Evolutionary conservation across 2,329 filamentous ascomycete species (phyloP), one percentile per base, ranked within the genome.

Genomic region (Xylaria sp.): DNA sequence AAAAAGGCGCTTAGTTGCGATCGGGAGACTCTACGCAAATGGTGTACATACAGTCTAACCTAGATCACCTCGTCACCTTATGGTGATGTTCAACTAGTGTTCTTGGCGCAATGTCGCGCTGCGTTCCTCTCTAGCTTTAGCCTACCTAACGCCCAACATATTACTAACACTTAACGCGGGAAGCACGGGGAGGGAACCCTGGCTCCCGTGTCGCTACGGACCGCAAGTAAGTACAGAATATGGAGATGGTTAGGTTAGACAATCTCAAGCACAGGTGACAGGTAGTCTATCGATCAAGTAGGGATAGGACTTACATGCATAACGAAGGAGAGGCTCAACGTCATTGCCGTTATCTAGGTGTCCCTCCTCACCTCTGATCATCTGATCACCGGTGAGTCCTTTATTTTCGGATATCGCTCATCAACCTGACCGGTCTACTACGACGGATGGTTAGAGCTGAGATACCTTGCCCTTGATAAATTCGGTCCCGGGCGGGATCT

Each of bases 401-500:
- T 57, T 51, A 62, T 62, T n/a, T 45, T 17, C 21, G 3, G 36
- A 27, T 19, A 51, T 64, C n/a, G n/a, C 57, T 62, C 24, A 30
- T 48, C 27, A 36, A 54, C 45, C 11, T 56, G 21, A 59, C 48
- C 30, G 39, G 65, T 61, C 45, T 27, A 27, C 30, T 55, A 36
- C 39, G 47, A 53, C 48, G 50, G n/a, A 47, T 19, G 36, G 34
- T 30, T 2, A 27, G 21, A 67, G 56, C 53, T 45, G 27, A 68
- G 60, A 12, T 61, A 50, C 54, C 55, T 54, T 50, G 59, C 34
- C 50, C 14, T 55, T 27, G 56, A n/a, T 53, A 54, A 48, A 54
- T 58, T 69, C 66, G 62, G 68, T 53, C 56, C 68, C 68, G 65
- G 47, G 61, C 53, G 56, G 51, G 56, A 61, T 55, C 58, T 63